Conservation (phyloP, 805 yeast genomes). For the Ogataea nitratoaversa region DNA sequence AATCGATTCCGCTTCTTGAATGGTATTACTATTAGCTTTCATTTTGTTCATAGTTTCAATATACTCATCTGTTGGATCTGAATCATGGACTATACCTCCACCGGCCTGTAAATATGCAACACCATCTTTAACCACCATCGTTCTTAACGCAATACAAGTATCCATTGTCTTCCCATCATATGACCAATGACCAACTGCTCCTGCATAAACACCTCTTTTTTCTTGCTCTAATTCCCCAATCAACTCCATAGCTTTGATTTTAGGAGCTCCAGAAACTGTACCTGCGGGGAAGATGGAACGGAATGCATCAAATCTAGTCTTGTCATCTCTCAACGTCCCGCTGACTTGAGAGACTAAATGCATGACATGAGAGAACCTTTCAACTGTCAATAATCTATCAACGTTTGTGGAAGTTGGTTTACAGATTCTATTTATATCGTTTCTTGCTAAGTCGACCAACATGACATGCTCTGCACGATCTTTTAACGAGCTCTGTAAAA, state of each 20-base stretch:
- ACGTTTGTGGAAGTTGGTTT: constrained; percentile 80
- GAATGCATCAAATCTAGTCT: constrained; percentile 93
- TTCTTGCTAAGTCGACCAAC: constrained; percentile 97
- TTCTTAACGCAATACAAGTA: constrained; percentile 94
- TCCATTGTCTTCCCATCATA: constrained; percentile 94
- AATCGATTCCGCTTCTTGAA: constrained; percentile 84
- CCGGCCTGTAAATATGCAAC: constrained; percentile 95
- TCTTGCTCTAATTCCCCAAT: constrained; percentile 87
- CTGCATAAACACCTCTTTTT: constrained; percentile 95
- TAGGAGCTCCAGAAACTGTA: constrained; percentile 98
- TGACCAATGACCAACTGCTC: constrained; percentile 98
- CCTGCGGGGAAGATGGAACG: constrained; percentile 99
- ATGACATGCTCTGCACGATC: constrained; percentile 98
- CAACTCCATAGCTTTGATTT: constrained; percentile 93
- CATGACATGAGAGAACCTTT: constrained; percentile 94
- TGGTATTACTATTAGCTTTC: constrained; percentile 87
- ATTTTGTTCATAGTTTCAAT: constrained; percentile 96
- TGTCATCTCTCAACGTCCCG: constrained; percentile 79
- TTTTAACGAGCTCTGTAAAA: constrained; percentile 70
- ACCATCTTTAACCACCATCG: constrained; percentile 92
- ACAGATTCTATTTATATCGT: constrained; percentile 94
- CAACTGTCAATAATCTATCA: constrained; percentile 83
- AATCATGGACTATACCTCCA: constrained; percentile 95
- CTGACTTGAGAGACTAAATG: constrained; percentile 93
- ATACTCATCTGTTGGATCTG: constrained; percentile 93